phyloP scores from a whole-genome alignment of 352 stramenopile species.

The Phytophthora syringae region DNA sequence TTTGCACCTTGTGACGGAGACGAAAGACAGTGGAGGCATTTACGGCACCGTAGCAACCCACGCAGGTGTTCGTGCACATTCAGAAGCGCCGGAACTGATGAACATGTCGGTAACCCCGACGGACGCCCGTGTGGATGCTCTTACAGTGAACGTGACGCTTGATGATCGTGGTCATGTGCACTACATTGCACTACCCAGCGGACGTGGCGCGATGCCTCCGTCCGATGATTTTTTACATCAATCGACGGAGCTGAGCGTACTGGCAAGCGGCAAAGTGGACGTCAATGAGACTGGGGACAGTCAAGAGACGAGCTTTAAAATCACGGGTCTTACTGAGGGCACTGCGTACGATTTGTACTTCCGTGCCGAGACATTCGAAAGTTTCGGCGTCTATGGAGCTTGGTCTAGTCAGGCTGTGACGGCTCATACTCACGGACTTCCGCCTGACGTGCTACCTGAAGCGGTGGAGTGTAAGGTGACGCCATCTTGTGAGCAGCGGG shows the following conservation, averaged over 20 bases:
- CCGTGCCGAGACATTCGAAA: slow-evolving; percentile 74
- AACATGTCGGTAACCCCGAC: slow-evolving; percentile 51
- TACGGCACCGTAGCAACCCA: slow-evolving; percentile 76
- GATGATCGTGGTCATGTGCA: slow-evolving; percentile 64
- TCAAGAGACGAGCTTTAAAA: slow-evolving; percentile 42
- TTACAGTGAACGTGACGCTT: slow-evolving; percentile 61
- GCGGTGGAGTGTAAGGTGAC: slow-evolving; percentile 56
- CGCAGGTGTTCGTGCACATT: slow-evolving; percentile 57
- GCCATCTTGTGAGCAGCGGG: slow-evolving; percentile 54
- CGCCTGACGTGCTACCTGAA: slow-evolving; percentile 65
- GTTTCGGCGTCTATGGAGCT: slow-evolving; percentile 66
- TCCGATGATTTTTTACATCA: slow-evolving; percentile 19
- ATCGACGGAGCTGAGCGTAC: slow-evolving; percentile 26
- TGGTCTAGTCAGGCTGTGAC: slow-evolving; percentile 58
- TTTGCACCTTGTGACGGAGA: slow-evolving; percentile 80
- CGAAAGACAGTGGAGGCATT: slow-evolving; percentile 64
- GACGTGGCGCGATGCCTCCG: slow-evolving; percentile 15
- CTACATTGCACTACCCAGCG: slow-evolving; percentile 59
- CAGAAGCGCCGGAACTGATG: slow-evolving; percentile 41
- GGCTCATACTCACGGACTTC: slow-evolving; percentile 66
- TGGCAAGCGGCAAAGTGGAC: slow-evolving; percentile 36
- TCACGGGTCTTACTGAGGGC: slow-evolving; percentile 59
- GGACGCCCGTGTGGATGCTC: slow-evolving; percentile 70
- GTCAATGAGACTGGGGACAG: slow-evolving; percentile 26
- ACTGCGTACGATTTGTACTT: slow-evolving; percentile 81